Conservation (phyloP, 2,329 filamentous ascomycete species). For the Botrytis deweyae region DNA sequence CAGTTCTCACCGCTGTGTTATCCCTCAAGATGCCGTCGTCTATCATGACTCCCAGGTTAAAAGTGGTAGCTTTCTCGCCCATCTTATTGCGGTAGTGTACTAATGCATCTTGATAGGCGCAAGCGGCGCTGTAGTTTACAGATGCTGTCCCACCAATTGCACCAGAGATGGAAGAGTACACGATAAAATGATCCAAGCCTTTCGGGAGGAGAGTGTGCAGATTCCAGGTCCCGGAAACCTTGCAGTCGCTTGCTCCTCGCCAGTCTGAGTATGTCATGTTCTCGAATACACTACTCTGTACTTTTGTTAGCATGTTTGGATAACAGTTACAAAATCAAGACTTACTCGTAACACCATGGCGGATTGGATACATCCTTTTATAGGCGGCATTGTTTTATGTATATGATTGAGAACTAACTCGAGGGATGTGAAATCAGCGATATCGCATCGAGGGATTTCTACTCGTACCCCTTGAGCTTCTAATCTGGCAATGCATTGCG, state of each 20-base stretch:
- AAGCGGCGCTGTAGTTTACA: slow-evolving; percentile 33
- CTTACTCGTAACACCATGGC: slow-evolving; percentile 45
- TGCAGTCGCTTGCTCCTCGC: slow-evolving; percentile 39
- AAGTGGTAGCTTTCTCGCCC: slow-evolving; percentile 23
- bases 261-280: slow-evolving; percentile 43
- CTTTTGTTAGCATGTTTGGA: neutral
- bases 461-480: slow-evolving; percentile 42
- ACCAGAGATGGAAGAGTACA: slow-evolving; percentile 41
- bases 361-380: slow-evolving; percentile 48
- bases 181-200: slow-evolving; percentile 25
- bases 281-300: slow-evolving; percentile 22
- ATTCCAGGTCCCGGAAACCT: slow-evolving; percentile 36
- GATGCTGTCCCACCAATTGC: slow-evolving; percentile 18
- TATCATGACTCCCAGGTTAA: slow-evolving; percentile 27
- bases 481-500: slow-evolving; percentile 21
- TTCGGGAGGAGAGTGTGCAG: slow-evolving; percentile 26
- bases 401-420: neutral
- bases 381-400: slow-evolving; percentile 25
- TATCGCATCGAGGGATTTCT: slow-evolving; percentile 49
- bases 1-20: slow-evolving; percentile 26
- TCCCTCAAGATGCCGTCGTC: slow-evolving; percentile 30
- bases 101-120: slow-evolving; percentile 35
- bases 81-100: slow-evolving; percentile 22
- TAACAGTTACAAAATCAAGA: neutral
- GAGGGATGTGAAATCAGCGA: slow-evolving; percentile 41